phyloP scores from a whole-genome alignment of 2,329 filamentous ascomycete species.

The Trichophyton mentagrophytes region DNA sequence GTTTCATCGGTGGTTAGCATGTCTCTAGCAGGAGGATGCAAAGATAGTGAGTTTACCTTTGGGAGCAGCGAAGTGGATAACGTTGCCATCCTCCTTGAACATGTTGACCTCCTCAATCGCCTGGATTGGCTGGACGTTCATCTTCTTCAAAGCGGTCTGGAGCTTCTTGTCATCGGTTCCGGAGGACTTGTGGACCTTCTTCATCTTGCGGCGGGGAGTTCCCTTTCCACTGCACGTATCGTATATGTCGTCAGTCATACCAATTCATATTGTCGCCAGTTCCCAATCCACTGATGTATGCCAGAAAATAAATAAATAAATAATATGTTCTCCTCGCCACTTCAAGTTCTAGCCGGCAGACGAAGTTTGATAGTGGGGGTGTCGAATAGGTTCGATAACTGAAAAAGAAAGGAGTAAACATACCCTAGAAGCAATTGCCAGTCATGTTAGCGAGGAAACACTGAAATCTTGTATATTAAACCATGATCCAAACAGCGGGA shows the following conservation, averaged over 20 bases:
- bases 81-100: constrained; percentile 99
- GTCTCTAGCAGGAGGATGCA: not conserved
- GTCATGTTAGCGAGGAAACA: not conserved
- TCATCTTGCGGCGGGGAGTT: constrained; percentile 92
- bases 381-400: not conserved
- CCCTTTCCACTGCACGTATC: constrained; percentile 67
- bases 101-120: constrained; percentile 99
- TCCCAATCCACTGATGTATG: not conserved
- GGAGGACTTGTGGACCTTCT: constrained; percentile 88
- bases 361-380: not conserved
- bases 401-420: not conserved
- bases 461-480: not conserved
- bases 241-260: not conserved
- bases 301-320: not conserved
- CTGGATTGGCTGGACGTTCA: constrained; percentile 99
- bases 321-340: not conserved
- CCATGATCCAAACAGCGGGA: not conserved
- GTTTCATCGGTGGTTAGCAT: constrained; percentile 3
- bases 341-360: not conserved
- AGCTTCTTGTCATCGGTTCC: constrained; percentile 99
- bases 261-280: not conserved
- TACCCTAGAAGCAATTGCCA: not conserved
- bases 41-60: constrained; percentile 56
- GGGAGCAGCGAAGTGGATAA: constrained; percentile 96
- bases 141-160: constrained; percentile 92